Percentiles rank a stretch among this genome's conserved stretches.
Evolutionary conservation across 169 alveolate species (phyloP).

Genomic region (Eimeria falciformis): DNA sequence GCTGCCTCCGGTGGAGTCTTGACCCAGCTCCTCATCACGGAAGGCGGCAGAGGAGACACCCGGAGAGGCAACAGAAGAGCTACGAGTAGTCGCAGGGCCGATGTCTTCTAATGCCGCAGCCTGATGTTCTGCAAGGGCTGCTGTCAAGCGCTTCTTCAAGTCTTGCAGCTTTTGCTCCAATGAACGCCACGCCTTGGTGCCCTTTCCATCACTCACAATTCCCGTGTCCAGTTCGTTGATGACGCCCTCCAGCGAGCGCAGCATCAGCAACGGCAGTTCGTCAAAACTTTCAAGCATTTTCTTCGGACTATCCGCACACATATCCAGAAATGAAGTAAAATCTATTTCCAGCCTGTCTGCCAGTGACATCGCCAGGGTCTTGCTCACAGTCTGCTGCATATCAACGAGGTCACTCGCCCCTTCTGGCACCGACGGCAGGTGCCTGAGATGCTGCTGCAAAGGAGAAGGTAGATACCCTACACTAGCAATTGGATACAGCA

Average conservation of each 20-base stretch:
- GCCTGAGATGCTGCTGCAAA: constrained; percentile 45
- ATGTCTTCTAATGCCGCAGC: constrained; percentile 53
- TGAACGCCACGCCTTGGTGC: constrained; percentile 21
- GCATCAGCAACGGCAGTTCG: constrained; percentile 50
- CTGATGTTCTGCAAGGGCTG: constrained; percentile 48
- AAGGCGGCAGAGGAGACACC: constrained; percentile 23
- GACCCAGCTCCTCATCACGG: constrained; percentile 17
- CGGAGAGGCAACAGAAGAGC: constrained; percentile 9
- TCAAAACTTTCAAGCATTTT: constrained; percentile 31
- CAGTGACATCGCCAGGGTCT: constrained; percentile 29
- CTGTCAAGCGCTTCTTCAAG: constrained; percentile 33
- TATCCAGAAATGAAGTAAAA: not conserved
- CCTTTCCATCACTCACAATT: constrained; percentile 13
- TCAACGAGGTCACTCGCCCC: not conserved
- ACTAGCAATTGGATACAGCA: constrained; percentile 72
- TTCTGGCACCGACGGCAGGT: not conserved
- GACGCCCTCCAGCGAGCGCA: constrained; percentile 43
- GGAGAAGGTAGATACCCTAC: constrained; percentile 61
- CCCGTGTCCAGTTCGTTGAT: constrained; percentile 23
- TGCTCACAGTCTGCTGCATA: constrained; percentile 24
- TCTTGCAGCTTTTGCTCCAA: constrained; percentile 33
- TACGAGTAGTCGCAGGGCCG: constrained; percentile 5
- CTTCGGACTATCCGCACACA: not conserved
- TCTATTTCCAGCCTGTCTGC: constrained; percentile 46
- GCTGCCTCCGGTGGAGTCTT: constrained; percentile 35